phyloP scores from a whole-genome alignment of 1,139 yeast species.

The Pichiaceae sp. region DNA sequence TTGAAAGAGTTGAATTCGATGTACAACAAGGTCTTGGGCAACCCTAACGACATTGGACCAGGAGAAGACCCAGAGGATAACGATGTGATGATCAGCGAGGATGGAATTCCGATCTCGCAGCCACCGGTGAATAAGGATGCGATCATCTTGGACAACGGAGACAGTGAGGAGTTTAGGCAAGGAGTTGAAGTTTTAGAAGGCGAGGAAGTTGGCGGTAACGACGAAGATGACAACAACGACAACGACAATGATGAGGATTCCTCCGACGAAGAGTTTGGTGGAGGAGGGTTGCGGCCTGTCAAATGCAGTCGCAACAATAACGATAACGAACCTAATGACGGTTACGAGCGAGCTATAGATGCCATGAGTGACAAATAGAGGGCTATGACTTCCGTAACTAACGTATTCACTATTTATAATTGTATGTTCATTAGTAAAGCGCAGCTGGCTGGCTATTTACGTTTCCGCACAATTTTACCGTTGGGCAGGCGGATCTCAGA shows the following conservation, averaged over 20 bases:
- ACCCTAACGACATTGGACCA: constrained; percentile 29
- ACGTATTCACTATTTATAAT: no score
- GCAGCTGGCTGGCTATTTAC: no score
- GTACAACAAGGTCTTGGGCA: constrained; percentile 90
- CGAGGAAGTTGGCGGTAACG: constrained; percentile 17
- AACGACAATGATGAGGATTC: constrained; percentile 3
- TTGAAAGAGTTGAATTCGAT: constrained; percentile 84
- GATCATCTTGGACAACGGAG: constrained; percentile 26
- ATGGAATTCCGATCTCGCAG: constrained; percentile 5
- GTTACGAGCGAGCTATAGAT: no score
- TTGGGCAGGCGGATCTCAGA: not conserved
- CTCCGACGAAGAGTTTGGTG: constrained; percentile 4
- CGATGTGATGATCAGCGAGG: constrained; percentile 1
- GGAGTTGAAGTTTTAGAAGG: constrained; percentile 7
- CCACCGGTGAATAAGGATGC: constrained; percentile 16
- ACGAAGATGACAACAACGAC: constrained; percentile 11
- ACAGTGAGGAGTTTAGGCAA: constrained; percentile 13
- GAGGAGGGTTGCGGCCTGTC: constrained; percentile 4
- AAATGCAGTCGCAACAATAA: no score
- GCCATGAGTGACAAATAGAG: constrained; percentile 14
- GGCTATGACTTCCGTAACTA: no score
- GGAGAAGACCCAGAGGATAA: constrained; percentile 7
- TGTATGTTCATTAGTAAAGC: no score
- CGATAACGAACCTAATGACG: no score
- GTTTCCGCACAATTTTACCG: not conserved